Base-by-base conservation (phyloP, 192 early-diverging fungal species). In the Backusella tarrabulga region DNA sequence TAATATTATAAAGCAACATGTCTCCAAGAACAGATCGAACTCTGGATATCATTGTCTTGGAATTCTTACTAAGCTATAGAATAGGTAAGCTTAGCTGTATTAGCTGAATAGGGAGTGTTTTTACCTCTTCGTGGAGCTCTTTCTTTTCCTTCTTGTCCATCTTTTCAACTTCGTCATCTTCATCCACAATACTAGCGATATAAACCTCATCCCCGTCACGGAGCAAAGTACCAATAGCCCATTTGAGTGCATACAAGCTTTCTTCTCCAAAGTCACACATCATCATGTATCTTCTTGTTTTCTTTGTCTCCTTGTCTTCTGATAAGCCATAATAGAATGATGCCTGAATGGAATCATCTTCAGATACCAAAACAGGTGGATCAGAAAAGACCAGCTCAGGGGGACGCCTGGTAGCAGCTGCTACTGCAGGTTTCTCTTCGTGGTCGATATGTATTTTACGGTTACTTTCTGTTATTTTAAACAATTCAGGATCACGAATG, bases 211-310 rank as follows among this genome's bases (percentile, higher is more conserved):
- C 87, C 12, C 85, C 85, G 44, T 77, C 86, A 29, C 87, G 81
- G 17, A 88, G 82, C 21, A 88, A 77, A 1, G 87, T 86, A 2
- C 81, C 83, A 67, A 86, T 84, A 3, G 87, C 81, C 85, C 85
- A 88, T 34, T 86, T 79, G 34, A 84, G 83, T 3, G 87, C 87
- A 79, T 86, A 83, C 73, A 82, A 79, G 74, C 85, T 86, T 73
- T 85, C 83, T 21, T 83, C 83, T 17, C 83, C 81, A 60, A 86
- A 81, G 75, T 88, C 87, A 6, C 78, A 84, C 35, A 82, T 82
- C 15, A 88, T 83, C 76, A 88, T 77, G 34, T 88, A 88, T 34
- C 60, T 73, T 38, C 78, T 70, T 0, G 63, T 67, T 50, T 34
- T 70, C 71, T 67, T 71, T 8, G 66, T 34, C 15, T 15, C 21